phyloP scores from a whole-genome alignment of 768 basidiomycete species.

The Filobasidium wieringae region DNA sequence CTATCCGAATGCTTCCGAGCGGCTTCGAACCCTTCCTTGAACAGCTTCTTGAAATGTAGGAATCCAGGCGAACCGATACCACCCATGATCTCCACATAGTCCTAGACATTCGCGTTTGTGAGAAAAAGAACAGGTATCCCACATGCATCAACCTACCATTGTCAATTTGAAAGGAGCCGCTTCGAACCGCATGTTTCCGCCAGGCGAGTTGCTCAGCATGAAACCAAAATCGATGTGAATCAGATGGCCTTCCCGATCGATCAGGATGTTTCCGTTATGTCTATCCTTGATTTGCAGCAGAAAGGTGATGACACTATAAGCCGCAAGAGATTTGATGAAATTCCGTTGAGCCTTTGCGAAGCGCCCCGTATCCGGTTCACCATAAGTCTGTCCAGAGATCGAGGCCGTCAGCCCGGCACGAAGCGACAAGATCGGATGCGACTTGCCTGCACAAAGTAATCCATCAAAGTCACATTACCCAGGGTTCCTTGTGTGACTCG shows the following conservation, averaged over 20 bases:
- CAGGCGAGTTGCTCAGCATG: slow-evolving; percentile 87
- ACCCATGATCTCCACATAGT: slow-evolving; percentile 92
- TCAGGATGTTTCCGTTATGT: slow-evolving; percentile 93
- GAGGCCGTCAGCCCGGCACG: background rate
- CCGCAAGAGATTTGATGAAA: slow-evolving; percentile 85
- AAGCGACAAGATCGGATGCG: background rate
- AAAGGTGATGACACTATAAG: slow-evolving; percentile 92
- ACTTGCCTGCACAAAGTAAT: slow-evolving; percentile 78
- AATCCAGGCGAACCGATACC: slow-evolving; percentile 66
- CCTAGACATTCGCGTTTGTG: slow-evolving; percentile 32
- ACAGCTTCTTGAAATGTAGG: slow-evolving; percentile 70
- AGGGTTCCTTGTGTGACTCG: slow-evolving; percentile 66
- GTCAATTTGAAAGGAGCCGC: slow-evolving; percentile 98
- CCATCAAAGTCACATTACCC: slow-evolving; percentile 75
- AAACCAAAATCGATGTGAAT: slow-evolving; percentile 98
- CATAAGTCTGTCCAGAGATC: slow-evolving; percentile 58
- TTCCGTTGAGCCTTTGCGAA: slow-evolving; percentile 83
- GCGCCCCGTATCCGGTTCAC: slow-evolving; percentile 71
- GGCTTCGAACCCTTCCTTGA: slow-evolving; percentile 85
- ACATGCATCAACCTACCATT: slow-evolving; percentile 36
- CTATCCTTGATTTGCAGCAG: slow-evolving; percentile 96
- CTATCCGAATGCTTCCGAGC: slow-evolving; percentile 92
- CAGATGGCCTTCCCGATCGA: slow-evolving; percentile 88
- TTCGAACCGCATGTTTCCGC: slow-evolving; percentile 91
- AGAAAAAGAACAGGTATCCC: background rate